A percentile compares a stretch with the other conserved stretches of the same genome.
Conservation (phyloP, 352 stramenopile species). For the Globisporangium alternatum region DNA sequence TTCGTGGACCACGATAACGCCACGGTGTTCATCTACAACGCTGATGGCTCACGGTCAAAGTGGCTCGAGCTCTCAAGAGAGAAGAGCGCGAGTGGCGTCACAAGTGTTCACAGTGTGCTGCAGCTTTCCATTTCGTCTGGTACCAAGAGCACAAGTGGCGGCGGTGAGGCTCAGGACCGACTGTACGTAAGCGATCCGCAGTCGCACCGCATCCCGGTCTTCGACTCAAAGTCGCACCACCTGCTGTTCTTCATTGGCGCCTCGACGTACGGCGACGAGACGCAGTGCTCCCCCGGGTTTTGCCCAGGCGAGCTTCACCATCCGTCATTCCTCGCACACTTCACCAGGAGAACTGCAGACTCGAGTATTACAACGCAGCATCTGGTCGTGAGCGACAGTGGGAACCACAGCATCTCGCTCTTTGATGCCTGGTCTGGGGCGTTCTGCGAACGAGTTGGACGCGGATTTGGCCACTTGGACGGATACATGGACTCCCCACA, state of each 20-base stretch:
- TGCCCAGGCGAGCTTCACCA: conserved; percentile 46
- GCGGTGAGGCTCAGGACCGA: neutral
- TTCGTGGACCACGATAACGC: conserved; percentile 57
- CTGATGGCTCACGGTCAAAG: conserved; percentile 37
- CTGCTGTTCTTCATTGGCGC: conserved; percentile 50
- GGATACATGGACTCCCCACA: conserved; percentile 56
- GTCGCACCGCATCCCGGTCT: conserved; percentile 49
- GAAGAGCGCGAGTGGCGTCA: conserved; percentile 14
- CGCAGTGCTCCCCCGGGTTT: conserved; percentile 44
- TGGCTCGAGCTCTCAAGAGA: conserved; percentile 32
- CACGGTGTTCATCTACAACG: conserved; percentile 45
- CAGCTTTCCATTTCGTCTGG: conserved; percentile 15
- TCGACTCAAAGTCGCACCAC: conserved; percentile 18
- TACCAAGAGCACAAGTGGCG: neutral
- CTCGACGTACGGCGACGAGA: conserved; percentile 52
- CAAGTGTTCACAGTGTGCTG: conserved; percentile 31
- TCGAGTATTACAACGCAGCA: neutral
- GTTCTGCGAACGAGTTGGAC: conserved; percentile 41
- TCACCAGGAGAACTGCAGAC: neutral
- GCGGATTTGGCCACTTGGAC: conserved; percentile 49
- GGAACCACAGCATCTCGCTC: conserved; percentile 57
- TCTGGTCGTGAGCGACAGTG: conserved; percentile 53
- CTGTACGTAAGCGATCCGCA: conserved; percentile 54
- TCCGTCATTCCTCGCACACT: conserved; percentile 39
- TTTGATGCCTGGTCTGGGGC: conserved; percentile 39